phyloP scores from a whole-genome alignment of 108 stramenopile species.

The Schizochytrium sp. region DNA sequence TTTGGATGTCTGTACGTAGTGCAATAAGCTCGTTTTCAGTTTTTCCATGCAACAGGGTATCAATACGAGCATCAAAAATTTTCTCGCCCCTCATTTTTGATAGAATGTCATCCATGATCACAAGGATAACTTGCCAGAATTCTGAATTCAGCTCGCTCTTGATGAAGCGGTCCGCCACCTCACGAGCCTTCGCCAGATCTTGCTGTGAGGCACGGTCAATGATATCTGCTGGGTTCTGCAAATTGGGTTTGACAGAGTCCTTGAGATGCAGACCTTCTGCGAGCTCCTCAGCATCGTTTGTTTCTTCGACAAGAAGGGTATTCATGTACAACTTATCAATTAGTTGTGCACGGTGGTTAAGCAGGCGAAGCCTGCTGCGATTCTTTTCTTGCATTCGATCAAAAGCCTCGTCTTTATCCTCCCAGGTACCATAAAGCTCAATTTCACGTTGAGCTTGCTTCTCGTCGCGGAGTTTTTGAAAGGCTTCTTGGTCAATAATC shows the following conservation, averaged over 20 bases:
- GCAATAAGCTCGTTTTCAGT: conserved; percentile 87
- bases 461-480: conserved; percentile 70
- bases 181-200: neutral
- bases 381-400: conserved; percentile 91
- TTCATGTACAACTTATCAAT: conserved; percentile 97
- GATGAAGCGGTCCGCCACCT: conserved; percentile 57
- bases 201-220: neutral
- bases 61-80: conserved; percentile 70
- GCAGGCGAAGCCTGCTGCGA: conserved; percentile 89
- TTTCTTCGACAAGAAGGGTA: conserved; percentile 86
- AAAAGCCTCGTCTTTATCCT: conserved; percentile 96
- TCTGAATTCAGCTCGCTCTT: conserved; percentile 69
- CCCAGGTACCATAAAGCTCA: conserved; percentile 96
- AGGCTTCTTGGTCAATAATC: conserved; percentile 3
- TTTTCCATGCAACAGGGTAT: conserved; percentile 83
- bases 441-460: conserved; percentile 91
- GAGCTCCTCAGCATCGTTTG: neutral
- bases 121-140: conserved; percentile 61
- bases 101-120: neutral
- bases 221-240: neutral
- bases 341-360: conserved; percentile 91
- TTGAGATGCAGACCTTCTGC: neutral
- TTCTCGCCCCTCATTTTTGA: neutral
- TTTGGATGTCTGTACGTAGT: conserved; percentile 84
- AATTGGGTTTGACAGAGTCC: neutral